A percentile compares a stretch with the other conserved stretches of the same genome.
These are phyloP conservation scores for Combretum micranthum DNA, from an alignment of 345 rosid species.

Conservation along the genomic window DNA sequence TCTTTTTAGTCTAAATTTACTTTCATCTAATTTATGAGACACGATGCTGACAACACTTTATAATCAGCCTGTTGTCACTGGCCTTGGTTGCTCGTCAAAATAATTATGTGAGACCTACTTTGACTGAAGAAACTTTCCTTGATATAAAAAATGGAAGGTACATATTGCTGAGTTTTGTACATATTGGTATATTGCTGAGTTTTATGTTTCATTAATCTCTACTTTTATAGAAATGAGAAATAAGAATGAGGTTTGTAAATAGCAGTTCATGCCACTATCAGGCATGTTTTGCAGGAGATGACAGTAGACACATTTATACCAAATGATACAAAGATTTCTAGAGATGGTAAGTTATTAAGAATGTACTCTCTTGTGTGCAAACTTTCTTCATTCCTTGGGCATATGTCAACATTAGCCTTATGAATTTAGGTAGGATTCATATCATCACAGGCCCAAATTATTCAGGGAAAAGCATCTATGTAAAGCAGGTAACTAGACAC, in stretches of 20 bases:
- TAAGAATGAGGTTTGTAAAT: neutral
- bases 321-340: conserved; percentile 62
- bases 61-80: conserved; percentile 64
- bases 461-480: conserved; percentile 94
- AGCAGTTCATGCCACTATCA: conserved; percentile 20
- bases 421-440: conserved; percentile 59
- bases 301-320: conserved; percentile 94
- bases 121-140: conserved; percentile 62
- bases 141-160: conserved; percentile 89
- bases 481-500: conserved; percentile 63
- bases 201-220: too few species aligned
- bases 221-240: neutral
- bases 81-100: conserved; percentile 85
- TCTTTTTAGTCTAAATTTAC: neutral
- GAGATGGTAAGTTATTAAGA: conserved; percentile 42
- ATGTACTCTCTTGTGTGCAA: conserved; percentile 9
- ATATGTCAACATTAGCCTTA: conserved; percentile 2
- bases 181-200: conserved; percentile 5
- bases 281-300: conserved; percentile 99
- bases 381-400: neutral
- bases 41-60: neutral
- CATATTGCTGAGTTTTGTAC: conserved; percentile 5
- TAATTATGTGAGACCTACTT: conserved; percentile 82
- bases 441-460: conserved; percentile 96
- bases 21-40: neutral